Evolutionary conservation across 1,284 basidiomycete species (phyloP), one percentile per base, ranked within the genome.

Genomic region (Marasmius sp.): DNA sequence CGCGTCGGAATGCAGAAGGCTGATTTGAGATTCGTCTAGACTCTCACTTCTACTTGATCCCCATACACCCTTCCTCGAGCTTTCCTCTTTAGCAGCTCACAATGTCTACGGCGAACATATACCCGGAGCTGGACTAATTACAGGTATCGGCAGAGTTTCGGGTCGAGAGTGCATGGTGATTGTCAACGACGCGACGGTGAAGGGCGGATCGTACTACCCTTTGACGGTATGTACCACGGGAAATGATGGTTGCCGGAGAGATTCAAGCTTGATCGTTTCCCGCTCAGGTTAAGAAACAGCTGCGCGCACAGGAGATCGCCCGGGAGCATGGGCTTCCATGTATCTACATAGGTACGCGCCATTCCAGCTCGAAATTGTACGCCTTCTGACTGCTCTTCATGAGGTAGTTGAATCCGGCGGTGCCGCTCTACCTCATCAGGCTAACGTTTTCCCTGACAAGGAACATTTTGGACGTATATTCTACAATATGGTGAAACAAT

Each of bases 381-480:
- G n/a, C n/a, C 37, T 36, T 22, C n/a, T 64, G 6, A 48, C 48
- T 20, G 37, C 36, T 14, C 10, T 53, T 22, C 20, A 56, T 51
- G 45, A 57, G 54, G 39, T 68, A 93, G 95, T 97, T 66, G 95
- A 97, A 76, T 95, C 93, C 34, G 95, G 95, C 61, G 95, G 95
- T 53, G 95, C 95, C 18, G 94, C 95, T 1, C 80, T 98, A 51
- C 95, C 95, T 0, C 88, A 94, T 74, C 95, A 98, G 78, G 92
- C 95, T 1, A 93, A 96, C 71, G 94, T 94, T 6, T 95, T 94
- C 72, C 92, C 92, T 9, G 94, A 95, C 77, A 91, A 87, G 71
- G 91, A 97, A 69, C 94, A 98, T 74, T 98, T 98, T 71, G 95
- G 95, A 9, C 85, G 95, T 12, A 97, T 98, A 72, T 98, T 98